Conservation (phyloP, 352 stramenopile species). For the Thalassiosira exigua region DNA sequence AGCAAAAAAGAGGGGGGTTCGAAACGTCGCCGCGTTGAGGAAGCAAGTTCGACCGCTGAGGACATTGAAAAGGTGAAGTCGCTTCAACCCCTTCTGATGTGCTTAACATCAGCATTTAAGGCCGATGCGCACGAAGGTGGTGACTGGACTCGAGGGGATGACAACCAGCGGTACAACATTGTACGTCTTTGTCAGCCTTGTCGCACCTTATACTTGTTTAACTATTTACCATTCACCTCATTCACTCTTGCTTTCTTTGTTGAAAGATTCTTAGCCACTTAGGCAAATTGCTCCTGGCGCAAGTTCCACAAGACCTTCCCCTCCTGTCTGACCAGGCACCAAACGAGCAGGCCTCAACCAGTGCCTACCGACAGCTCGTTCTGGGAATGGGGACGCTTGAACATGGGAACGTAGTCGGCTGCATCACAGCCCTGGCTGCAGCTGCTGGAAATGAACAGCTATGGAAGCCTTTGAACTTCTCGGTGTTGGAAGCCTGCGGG, state of each 20-base stretch:
- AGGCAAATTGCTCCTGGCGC: conserved; percentile 68
- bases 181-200: conserved; percentile 30
- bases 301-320: conserved; percentile 61
- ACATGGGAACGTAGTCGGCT: conserved; percentile 75
- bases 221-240: background rate
- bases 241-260: conserved; percentile 8
- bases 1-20: conserved; percentile 59
- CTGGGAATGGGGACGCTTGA: conserved; percentile 65
- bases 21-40: conserved; percentile 48
- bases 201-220: too few species aligned
- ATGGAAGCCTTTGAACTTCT: conserved; percentile 85
- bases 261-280: conserved; percentile 70
- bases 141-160: conserved; percentile 78
- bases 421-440: conserved; percentile 72
- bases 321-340: conserved; percentile 34
- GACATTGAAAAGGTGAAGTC: conserved; percentile 40
- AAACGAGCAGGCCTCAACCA: conserved; percentile 28
- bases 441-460: conserved; percentile 84
- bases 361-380: conserved; percentile 66
- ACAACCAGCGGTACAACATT: conserved; percentile 74
- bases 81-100: conserved; percentile 76
- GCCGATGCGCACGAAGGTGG: conserved; percentile 83
- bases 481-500: conserved; percentile 76
- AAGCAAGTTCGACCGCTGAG: conserved; percentile 7
- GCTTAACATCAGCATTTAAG: conserved; percentile 73